Conservation (phyloP, 2,329 filamentous ascomycete species). For the Fusarium sublunatum region DNA sequence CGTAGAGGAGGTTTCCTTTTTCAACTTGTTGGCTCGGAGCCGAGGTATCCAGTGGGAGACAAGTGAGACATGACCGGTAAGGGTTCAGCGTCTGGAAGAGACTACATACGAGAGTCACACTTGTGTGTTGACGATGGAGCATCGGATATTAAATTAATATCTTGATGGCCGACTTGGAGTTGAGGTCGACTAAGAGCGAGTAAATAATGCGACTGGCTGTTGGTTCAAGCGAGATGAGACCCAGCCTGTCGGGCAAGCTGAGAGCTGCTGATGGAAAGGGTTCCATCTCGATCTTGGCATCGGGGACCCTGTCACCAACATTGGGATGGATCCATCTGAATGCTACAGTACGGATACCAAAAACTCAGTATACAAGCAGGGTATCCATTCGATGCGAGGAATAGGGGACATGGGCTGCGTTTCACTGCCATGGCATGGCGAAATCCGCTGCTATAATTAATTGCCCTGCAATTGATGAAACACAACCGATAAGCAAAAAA, state of each 20-base stretch:
- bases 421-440: conserved; percentile 13
- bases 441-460: conserved; percentile 1
- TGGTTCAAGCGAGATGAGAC: conserved; percentile 16
- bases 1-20: conserved; percentile 6
- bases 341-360: conserved; percentile 2
- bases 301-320: conserved; percentile 2
- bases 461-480: conserved; percentile 14
- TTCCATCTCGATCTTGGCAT: conserved; percentile 10
- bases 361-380: neutral
- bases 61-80: conserved; percentile 17
- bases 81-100: conserved; percentile 5
- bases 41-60: conserved; percentile 4
- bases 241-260: conserved; percentile 19
- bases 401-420: conserved; percentile 8
- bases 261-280: conserved; percentile 14
- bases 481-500: conserved; percentile 3
- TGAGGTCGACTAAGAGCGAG: conserved; percentile 3
- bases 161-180: neutral
- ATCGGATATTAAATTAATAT: neutral
- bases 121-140: neutral
- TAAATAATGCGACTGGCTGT: neutral
- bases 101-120: neutral
- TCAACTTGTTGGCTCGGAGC: neutral
- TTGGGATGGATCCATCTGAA: conserved; percentile 6
- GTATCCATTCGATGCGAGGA: conserved; percentile 9